Conservation (phyloP, 1,284 basidiomycete species). For the Gomphus sp. region DNA sequence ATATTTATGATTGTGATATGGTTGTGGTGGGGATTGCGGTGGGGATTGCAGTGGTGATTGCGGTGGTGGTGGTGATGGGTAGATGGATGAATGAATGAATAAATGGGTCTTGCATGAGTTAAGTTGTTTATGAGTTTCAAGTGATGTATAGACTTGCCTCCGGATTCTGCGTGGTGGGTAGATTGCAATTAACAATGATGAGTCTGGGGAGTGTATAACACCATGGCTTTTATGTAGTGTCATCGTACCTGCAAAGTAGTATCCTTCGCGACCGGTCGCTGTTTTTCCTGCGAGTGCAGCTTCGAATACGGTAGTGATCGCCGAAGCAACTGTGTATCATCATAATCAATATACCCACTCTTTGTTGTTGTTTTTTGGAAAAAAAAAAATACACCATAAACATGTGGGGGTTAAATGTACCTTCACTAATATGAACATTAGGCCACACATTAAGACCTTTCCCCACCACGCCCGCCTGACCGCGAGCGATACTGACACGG, state of each 20-base stretch:
- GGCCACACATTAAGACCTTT: constrained; percentile 38
- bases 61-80: too few relatives aligned
- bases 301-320: constrained; percentile 33
- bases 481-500: constrained; percentile 26
- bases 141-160: not conserved
- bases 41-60: too few relatives aligned
- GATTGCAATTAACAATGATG: too few relatives aligned
- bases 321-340: constrained; percentile 16
- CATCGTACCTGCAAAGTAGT: constrained; percentile 33
- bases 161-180: not conserved
- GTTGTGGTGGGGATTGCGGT: too few relatives aligned
- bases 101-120: not conserved
- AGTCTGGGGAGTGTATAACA: too few relatives aligned
- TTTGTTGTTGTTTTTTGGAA: too few relatives aligned
- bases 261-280: constrained; percentile 37
- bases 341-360: not conserved
- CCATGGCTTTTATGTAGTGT: too few relatives aligned
- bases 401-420: constrained; percentile 16
- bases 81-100: not conserved
- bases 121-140: not conserved
- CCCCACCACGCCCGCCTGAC: constrained; percentile 35
- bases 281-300: constrained; percentile 24
- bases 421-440: constrained; percentile 35
- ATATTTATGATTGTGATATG: too few relatives aligned
- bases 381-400: too few relatives aligned